Base-by-base conservation (phyloP, 805 yeast genomes). In the Nakazawaea ishiwadae region DNA sequence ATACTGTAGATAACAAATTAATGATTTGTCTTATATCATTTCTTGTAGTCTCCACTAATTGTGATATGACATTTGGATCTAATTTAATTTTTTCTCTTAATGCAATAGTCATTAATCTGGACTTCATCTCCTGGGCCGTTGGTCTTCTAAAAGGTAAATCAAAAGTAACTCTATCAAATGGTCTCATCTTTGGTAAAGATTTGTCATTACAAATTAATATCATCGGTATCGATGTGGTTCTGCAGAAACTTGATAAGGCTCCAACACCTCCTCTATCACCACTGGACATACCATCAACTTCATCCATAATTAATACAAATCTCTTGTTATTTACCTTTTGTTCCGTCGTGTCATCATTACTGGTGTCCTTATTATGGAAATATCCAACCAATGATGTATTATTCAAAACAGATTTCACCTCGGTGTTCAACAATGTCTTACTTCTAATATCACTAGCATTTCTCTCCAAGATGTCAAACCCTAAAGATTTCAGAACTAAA, bases 201-300 rank as follows among this genome's bases (percentile, higher is more conserved):
- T 85, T 82, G 58, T 93, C 99, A 63, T 93, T 93, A 66, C 98
- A 91, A 47, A 93, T 90, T 40, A 91, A 70, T 45, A 93, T 89
- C 66, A 93, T 75, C 12, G 99, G 99, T 51, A 91, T 86, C 33
- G 79, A 73, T 0, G 98, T 89, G 38, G 79, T 81, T 32, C 83
- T 73, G 57, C 97, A 90, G 51, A 87, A 83, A 31, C 83, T 80
- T 0, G 97, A 88, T 61, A 93, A 71, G 46, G 89, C 95, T 18
- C 96, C 97, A 20, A 93, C 96, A 48, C 99, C 99, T 47, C 99
- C 99, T 52, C 93, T 82, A 62, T 93, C 99, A 49, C 99, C 99
- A 56, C 95, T 89, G 31, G 96, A 87, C 98, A 93, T 93, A 51
- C 99, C 99, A 60, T 93, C 99, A 23, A 93, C 98, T 66, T 93